Evolutionary conservation across 129 eudicot genomes (phyloP).

Genomic region (Erigeron canadensis): DNA sequence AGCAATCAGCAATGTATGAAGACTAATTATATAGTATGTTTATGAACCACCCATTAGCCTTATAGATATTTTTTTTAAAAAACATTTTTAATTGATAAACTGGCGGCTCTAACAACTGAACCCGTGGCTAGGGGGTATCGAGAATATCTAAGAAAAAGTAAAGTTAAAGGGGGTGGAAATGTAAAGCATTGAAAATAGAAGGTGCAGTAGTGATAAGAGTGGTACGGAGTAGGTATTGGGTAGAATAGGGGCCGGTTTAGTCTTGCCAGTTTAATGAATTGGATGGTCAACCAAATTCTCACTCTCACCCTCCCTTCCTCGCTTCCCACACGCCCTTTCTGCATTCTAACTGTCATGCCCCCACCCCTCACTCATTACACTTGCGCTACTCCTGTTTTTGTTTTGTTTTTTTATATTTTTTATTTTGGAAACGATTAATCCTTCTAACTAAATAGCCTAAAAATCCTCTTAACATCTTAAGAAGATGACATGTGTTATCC

Average conservation of each 20-base stretch:
- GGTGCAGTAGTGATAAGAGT: not conserved
- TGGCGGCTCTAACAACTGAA: constrained; percentile 10
- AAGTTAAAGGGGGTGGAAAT: constrained; percentile 4
- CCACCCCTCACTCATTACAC: constrained; percentile 14
- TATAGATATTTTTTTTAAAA: not conserved
- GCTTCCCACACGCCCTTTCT: constrained; percentile 48
- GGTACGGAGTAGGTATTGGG: constrained; percentile 8
- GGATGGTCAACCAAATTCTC: constrained; percentile 24
- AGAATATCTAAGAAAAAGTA: constrained; percentile 7
- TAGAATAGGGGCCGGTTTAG: constrained; percentile 5
- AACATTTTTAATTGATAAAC: not conserved
- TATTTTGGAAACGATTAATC: no score
- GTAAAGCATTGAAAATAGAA: not conserved
- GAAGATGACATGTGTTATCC: no score
- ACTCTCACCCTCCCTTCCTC: constrained; percentile 9
- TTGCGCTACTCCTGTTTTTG: no score
- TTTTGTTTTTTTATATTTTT: no score
- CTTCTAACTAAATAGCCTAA: no score
- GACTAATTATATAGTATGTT: no score
- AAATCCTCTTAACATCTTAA: no score
- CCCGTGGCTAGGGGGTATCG: constrained; percentile 10
- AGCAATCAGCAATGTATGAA: no score
- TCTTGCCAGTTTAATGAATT: not conserved
- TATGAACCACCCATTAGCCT: constrained; percentile 14
- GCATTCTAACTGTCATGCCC: constrained; percentile 40